phyloP scores from a whole-genome alignment of 2,329 filamentous ascomycete species.

The Penicillium vulpinum region DNA sequence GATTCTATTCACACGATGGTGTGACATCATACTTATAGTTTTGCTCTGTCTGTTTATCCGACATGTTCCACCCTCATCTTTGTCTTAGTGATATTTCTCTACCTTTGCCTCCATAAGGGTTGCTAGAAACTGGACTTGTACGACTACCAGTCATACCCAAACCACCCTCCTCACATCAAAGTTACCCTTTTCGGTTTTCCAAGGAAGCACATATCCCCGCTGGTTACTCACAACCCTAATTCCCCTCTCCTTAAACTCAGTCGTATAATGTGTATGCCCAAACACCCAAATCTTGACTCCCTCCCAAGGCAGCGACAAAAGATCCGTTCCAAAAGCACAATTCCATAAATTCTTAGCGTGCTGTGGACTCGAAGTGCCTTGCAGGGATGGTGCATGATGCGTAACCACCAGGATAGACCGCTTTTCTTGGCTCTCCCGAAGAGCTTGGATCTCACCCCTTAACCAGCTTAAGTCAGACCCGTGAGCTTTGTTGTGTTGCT shows the following conservation, averaged over 20 bases:
- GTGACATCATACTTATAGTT: background rate
- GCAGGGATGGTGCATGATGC: conserved; percentile 58
- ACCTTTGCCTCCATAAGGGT: background rate
- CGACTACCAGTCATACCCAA: background rate
- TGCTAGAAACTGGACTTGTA: no score
- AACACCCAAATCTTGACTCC: conserved; percentile 47
- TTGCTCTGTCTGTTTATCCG: background rate
- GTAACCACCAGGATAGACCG: conserved; percentile 53
- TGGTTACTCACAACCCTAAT: conserved; percentile 48
- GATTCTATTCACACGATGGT: background rate
- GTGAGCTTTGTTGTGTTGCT: conserved; percentile 53
- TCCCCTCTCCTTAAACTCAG: conserved; percentile 39
- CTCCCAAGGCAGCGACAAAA: conserved; percentile 32
- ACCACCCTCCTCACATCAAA: background rate
- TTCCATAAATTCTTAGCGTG: conserved; percentile 50
- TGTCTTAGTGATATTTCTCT: background rate
- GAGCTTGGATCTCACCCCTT: conserved; percentile 34
- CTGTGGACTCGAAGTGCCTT: conserved; percentile 52
- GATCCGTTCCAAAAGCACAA: conserved; percentile 56
- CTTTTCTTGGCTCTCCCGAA: conserved; percentile 9
- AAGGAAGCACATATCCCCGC: conserved; percentile 41
- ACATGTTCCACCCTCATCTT: background rate
- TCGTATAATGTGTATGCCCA: conserved; percentile 49
- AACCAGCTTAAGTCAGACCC: conserved; percentile 55
- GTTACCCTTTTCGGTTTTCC: conserved; percentile 1